Percentiles rank a stretch among this genome's conserved stretches.
These are phyloP conservation scores for Sporothrix sp. DNA, from an alignment of 2,329 filamentous ascomycete species.

Conservation along the genomic window DNA sequence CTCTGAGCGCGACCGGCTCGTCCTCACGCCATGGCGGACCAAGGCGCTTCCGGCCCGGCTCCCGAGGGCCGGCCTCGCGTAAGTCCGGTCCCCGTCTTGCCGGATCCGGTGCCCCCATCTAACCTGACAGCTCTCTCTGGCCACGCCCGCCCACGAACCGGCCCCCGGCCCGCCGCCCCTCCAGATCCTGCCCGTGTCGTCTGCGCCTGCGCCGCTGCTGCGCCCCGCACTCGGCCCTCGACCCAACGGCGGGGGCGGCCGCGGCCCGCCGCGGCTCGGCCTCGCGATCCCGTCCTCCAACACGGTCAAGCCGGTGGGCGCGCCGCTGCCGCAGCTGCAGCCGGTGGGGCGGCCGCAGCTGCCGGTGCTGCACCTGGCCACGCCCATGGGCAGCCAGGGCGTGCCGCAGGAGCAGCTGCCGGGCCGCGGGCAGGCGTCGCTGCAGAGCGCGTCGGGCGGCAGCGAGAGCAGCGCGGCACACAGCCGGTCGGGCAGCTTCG, in stretches of 20 bases:
- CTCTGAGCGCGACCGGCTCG: no score
- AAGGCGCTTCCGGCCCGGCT: constrained; percentile 11
- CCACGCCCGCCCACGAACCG: constrained; percentile 2
- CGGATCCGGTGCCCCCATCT: neutral
- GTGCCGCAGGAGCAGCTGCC: constrained; percentile 58
- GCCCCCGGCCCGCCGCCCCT: neutral
- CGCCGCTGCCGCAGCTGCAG: constrained; percentile 25
- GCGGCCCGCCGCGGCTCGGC: constrained; percentile 67
- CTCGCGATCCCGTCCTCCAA: constrained; percentile 85
- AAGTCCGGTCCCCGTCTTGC: neutral
- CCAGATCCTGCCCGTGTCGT: constrained; percentile 21
- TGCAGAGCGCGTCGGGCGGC: constrained; percentile 60
- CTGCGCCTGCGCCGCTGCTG: constrained; percentile 50
- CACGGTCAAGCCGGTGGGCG: constrained; percentile 65
- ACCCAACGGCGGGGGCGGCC: constrained; percentile 48
- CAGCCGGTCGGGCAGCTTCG: constrained; percentile 77
- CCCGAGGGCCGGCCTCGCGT: constrained; percentile 12
- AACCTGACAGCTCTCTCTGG: neutral
- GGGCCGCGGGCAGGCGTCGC: constrained; percentile 45
- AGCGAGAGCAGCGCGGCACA: constrained; percentile 73
- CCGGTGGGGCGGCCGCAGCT: constrained; percentile 47
- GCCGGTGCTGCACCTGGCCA: constrained; percentile 75
- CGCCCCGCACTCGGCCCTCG: constrained; percentile 56
- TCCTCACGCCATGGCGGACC: constrained; percentile 18
- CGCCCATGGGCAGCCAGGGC: constrained; percentile 72